These are phyloP conservation scores for Yamadazyma atmosphaerica DNA, from an alignment of 1,139 yeast species.

Conservation along the genomic window DNA sequence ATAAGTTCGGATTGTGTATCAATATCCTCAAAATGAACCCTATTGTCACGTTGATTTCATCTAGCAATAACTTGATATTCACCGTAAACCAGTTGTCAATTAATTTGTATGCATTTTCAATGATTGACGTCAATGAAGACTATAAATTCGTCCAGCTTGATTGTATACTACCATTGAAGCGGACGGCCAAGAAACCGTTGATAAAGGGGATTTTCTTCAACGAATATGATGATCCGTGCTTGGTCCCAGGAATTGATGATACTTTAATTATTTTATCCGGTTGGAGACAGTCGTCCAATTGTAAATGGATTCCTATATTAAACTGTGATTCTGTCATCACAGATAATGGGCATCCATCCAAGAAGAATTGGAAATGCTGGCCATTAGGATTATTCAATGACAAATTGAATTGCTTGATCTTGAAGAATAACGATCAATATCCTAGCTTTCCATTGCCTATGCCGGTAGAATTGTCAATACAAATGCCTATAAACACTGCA, in stretches of 20 bases:
- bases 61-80: constrained; percentile 32
- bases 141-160: constrained; percentile 44
- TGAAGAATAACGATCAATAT: constrained; percentile 58
- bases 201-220: constrained; percentile 78
- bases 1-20: constrained; percentile 41
- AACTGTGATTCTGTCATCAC: constrained; percentile 62
- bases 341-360: constrained; percentile 47
- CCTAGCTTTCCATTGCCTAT: constrained; percentile 79
- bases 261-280: constrained; percentile 65
- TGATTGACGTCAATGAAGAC: constrained; percentile 37
- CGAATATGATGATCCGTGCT: constrained; percentile 83
- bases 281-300: constrained; percentile 78
- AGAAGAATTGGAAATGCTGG: constrained; percentile 70
- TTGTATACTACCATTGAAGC: constrained; percentile 36
- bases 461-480: constrained; percentile 73
- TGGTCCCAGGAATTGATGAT: constrained; percentile 72
- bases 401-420: constrained; percentile 68
- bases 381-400: constrained; percentile 79
- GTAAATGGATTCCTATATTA: constrained; percentile 87
- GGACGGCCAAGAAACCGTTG: constrained; percentile 28
- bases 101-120: constrained; percentile 35
- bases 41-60: constrained; percentile 38
- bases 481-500: constrained; percentile 52
- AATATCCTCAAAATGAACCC: constrained; percentile 42
- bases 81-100: constrained; percentile 31